Percentiles rank a stretch among this genome's conserved stretches.
Evolutionary conservation across 192 early-diverging fungal species (phyloP).

Genomic region (Powellomyces hirtus): DNA sequence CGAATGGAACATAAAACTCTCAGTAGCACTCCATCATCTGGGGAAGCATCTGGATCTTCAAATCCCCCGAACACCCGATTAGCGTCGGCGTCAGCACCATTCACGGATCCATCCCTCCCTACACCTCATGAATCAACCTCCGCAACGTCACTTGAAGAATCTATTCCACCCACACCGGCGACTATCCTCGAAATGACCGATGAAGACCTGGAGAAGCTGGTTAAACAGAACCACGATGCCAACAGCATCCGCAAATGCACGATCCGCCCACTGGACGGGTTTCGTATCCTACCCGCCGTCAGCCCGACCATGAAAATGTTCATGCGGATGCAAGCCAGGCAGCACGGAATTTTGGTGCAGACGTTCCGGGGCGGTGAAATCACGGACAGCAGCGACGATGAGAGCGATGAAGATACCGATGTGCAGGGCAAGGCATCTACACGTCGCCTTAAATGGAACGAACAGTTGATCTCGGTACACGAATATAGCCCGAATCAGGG

Average conservation of each 20-base stretch:
- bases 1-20: too few species aligned
- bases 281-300: background rate
- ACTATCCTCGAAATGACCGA: background rate
- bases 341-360: background rate
- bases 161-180: background rate
- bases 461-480: background rate
- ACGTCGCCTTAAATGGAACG: background rate
- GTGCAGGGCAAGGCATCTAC: background rate
- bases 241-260: background rate
- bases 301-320: background rate
- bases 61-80: background rate
- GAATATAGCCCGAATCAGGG: background rate
- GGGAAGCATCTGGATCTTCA: background rate
- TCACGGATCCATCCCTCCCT: background rate
- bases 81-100: too few species aligned
- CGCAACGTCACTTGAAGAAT: too few species aligned
- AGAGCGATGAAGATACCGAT: background rate
- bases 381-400: background rate
- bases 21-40: background rate
- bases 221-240: background rate
- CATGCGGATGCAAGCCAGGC: background rate
- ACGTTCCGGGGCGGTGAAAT: background rate
- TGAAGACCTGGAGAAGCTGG: background rate
- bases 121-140: too few species aligned
- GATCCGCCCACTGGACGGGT: background rate